Conservation (phyloP, 306 rosid species). For the Vicia villosa region DNA sequence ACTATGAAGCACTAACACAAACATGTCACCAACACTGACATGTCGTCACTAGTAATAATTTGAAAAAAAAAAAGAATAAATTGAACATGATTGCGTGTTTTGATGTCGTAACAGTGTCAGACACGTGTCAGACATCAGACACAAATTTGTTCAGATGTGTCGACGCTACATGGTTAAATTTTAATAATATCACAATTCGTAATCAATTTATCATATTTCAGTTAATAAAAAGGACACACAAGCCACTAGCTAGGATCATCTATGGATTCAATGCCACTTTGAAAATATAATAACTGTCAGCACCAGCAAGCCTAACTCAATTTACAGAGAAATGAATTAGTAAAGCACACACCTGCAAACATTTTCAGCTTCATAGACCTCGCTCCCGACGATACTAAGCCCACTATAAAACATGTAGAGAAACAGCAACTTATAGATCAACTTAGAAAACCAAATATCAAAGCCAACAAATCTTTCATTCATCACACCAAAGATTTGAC, state of each 20-base stretch:
- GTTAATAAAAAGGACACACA: neutral
- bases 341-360: slow-evolving; percentile 49
- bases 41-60: too few species aligned
- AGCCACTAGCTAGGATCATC: neutral
- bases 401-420: slow-evolving; percentile 42
- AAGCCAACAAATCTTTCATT: neutral
- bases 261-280: neutral
- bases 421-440: neutral
- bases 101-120: too few species aligned
- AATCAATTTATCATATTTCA: neutral
- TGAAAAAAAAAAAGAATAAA: too few species aligned
- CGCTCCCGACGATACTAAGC: slow-evolving; percentile 44
- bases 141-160: too few species aligned
- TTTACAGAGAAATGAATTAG: neutral
- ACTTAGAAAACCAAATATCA: neutral
- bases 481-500: too few species aligned
- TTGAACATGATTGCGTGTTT: too few species aligned
- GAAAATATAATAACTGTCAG: neutral
- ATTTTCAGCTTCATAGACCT: slow-evolving; percentile 34
- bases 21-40: too few species aligned
- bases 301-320: neutral
- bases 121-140: too few species aligned
- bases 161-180: too few species aligned
- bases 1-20: too few species aligned
- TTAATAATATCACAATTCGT: neutral